Conservation (phyloP, 2,329 filamentous ascomycete species). For the Sporothrix variecibatus region DNA sequence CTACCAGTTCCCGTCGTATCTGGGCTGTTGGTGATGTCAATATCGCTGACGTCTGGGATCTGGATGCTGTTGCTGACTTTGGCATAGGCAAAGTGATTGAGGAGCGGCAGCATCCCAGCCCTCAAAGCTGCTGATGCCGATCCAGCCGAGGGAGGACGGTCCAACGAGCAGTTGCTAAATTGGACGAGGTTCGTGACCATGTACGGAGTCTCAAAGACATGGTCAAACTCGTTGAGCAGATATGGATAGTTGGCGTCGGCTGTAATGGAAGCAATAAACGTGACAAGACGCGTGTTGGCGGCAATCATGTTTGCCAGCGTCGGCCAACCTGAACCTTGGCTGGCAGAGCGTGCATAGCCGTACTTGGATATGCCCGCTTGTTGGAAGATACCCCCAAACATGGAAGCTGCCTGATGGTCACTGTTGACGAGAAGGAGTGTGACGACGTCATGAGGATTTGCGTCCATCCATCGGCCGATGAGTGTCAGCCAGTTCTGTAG, state of each 20-base stretch:
- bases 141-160: slow-evolving; percentile 60
- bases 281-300: slow-evolving; percentile 64
- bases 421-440: slow-evolving; percentile 74
- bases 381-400: slow-evolving; percentile 58
- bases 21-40: slow-evolving; percentile 66
- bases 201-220: slow-evolving; percentile 73
- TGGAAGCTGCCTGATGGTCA: slow-evolving; percentile 56
- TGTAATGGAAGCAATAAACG: slow-evolving; percentile 63
- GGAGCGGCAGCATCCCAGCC: slow-evolving; percentile 65
- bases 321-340: slow-evolving; percentile 60
- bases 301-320: slow-evolving; percentile 70
- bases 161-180: slow-evolving; percentile 69
- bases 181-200: slow-evolving; percentile 61
- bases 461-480: slow-evolving; percentile 69
- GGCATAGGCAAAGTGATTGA: slow-evolving; percentile 80
- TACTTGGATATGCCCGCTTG: slow-evolving; percentile 61
- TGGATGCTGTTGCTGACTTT: slow-evolving; percentile 55
- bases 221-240: slow-evolving; percentile 63
- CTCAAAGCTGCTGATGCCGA: slow-evolving; percentile 53
- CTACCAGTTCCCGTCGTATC: slow-evolving; percentile 43
- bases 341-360: slow-evolving; percentile 52
- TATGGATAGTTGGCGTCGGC: slow-evolving; percentile 51
- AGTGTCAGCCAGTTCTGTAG: slow-evolving; percentile 63
- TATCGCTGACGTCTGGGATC: slow-evolving; percentile 61
- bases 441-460: slow-evolving; percentile 72